Conservation (phyloP, 768 basidiomycete species). For the Tricholoma matsutake region DNA sequence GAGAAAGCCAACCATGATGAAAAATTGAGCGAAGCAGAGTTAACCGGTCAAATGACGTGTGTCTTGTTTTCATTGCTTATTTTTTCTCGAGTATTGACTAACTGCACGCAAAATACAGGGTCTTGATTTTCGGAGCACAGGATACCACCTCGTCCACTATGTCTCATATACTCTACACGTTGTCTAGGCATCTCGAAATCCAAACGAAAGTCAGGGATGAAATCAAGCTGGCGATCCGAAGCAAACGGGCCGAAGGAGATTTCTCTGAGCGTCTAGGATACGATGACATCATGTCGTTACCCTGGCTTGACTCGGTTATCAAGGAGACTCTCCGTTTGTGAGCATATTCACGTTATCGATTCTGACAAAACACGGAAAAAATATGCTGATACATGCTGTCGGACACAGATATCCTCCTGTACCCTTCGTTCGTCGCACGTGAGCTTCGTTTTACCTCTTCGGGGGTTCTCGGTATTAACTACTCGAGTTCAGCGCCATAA, state of each 20-base stretch:
- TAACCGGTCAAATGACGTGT: slow-evolving; percentile 50
- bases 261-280: slow-evolving; percentile 23
- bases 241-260: slow-evolving; percentile 15
- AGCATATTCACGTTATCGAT: slow-evolving; percentile 7
- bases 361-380: background rate
- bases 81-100: background rate
- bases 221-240: slow-evolving; percentile 23
- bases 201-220: slow-evolving; percentile 39
- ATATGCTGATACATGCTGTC: background rate
- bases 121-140: slow-evolving; percentile 48
- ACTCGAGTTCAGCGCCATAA: slow-evolving; percentile 31
- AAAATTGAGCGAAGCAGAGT: slow-evolving; percentile 39
- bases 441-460: slow-evolving; percentile 16
- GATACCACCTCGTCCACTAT: slow-evolving; percentile 48
- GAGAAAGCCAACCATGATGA: slow-evolving; percentile 30
- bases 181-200: slow-evolving; percentile 35
- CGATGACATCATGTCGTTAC: slow-evolving; percentile 35
- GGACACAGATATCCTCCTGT: slow-evolving; percentile 40
- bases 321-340: slow-evolving; percentile 46
- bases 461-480: background rate
- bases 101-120: slow-evolving; percentile 22
- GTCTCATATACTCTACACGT: slow-evolving; percentile 38
- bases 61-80: slow-evolving; percentile 11
- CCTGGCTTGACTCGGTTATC: slow-evolving; percentile 43
- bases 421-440: slow-evolving; percentile 45